A percentile compares a stretch with the other conserved stretches of the same genome.
phyloP scores from a whole-genome alignment of 305 asterid species.

The Solanum hybrid region DNA sequence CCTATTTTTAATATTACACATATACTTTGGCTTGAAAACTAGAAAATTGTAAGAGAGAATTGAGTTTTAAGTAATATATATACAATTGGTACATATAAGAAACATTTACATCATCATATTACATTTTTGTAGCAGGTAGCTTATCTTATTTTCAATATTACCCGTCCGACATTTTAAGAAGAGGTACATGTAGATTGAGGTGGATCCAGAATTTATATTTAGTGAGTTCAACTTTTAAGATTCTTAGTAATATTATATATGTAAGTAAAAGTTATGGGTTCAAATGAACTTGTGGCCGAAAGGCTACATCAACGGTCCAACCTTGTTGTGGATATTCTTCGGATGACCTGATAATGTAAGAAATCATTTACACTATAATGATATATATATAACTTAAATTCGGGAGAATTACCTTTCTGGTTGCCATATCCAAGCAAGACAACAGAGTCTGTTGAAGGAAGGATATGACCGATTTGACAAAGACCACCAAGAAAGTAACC shows the following conservation, averaged over 20 bases:
- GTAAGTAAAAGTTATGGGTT: background rate
- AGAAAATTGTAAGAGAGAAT: no score
- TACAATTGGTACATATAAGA: no score
- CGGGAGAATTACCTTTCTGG: constrained; percentile 19
- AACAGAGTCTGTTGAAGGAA: constrained; percentile 49
- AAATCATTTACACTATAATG: background rate
- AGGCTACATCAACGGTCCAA: background rate
- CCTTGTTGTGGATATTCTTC: background rate
- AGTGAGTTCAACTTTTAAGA: background rate
- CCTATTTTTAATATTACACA: no score
- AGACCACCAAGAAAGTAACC: constrained; percentile 63
- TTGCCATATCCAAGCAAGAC: constrained; percentile 37
- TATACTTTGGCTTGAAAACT: no score
- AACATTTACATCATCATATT: no score
- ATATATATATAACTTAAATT: no score
- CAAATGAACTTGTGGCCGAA: background rate
- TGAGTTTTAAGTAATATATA: no score
- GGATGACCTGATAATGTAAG: background rate
- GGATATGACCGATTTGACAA: constrained; percentile 43
- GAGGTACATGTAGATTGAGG: background rate
- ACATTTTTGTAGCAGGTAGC: no score
- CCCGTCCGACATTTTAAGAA: no score
- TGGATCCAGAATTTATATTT: background rate
- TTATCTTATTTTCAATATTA: no score
- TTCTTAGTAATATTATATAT: background rate